Conservation (phyloP, 2,329 filamentous ascomycete species). For the Pseudopyrenochaeta lycopersici region DNA sequence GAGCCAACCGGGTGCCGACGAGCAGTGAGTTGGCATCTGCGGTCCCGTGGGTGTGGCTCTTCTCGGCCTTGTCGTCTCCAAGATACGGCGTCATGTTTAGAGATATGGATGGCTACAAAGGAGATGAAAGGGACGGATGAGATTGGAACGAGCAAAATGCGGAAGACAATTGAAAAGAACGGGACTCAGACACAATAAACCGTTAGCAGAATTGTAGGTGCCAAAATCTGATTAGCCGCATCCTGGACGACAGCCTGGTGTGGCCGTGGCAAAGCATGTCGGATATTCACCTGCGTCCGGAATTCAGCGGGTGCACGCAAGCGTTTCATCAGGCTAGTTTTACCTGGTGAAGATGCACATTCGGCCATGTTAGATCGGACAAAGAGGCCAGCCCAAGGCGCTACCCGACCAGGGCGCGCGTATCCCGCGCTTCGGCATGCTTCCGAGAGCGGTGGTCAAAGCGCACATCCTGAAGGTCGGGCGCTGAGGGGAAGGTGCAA, state of each 20-base stretch:
- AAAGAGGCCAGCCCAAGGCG: constrained; percentile 2
- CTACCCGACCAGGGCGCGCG: neutral
- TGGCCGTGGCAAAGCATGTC: constrained; percentile 21
- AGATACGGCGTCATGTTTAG: constrained; percentile 39
- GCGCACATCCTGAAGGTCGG: neutral
- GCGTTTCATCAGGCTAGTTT: constrained; percentile 2
- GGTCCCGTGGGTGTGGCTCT: constrained; percentile 16
- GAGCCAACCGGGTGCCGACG: constrained; percentile 42
- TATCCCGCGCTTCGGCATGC: constrained; percentile 4
- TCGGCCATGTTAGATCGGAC: constrained; percentile 12
- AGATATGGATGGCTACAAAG: neutral
- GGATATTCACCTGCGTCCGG: constrained; percentile 18
- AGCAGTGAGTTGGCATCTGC: constrained; percentile 38
- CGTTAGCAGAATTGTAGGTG: constrained; percentile 16
- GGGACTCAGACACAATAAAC: constrained; percentile 17
- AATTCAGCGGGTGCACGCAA: constrained; percentile 15
- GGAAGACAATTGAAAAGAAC: constrained; percentile 3
- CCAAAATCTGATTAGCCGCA: constrained; percentile 27
- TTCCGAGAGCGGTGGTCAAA: neutral
- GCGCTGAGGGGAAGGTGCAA: constrained; percentile 7
- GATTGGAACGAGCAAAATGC: constrained; percentile 3
- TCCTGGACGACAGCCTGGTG: constrained; percentile 13
- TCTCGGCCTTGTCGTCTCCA: constrained; percentile 20
- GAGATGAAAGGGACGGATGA: constrained; percentile 2
- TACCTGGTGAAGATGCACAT: constrained; percentile 3